These are phyloP conservation scores for Albophoma yamanashiensis DNA, from an alignment of 2,329 filamentous ascomycete species.

Conservation along the genomic window DNA sequence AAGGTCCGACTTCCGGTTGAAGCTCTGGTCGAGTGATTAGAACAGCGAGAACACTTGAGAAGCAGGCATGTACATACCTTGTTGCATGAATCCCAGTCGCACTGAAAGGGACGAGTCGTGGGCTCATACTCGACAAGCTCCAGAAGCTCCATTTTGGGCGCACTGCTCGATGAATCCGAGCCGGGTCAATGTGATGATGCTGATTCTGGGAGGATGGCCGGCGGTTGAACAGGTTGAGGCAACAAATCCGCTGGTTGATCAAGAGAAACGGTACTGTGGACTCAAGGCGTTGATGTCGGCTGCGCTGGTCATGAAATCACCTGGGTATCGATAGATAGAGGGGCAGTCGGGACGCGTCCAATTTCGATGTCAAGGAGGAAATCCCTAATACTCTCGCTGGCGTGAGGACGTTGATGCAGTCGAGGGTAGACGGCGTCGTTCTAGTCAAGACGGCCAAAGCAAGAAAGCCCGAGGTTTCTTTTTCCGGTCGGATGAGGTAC, in stretches of 20 bases:
- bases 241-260: neutral
- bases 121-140: conserved; percentile 56
- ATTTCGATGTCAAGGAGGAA: neutral
- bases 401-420: neutral
- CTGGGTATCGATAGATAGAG: neutral
- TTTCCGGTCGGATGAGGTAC: conserved; percentile 1
- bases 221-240: neutral
- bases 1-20: conserved; percentile 62
- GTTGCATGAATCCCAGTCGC: conserved; percentile 50
- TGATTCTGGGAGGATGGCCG: neutral
- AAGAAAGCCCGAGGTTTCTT: neutral
- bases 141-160: conserved; percentile 45
- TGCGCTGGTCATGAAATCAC: neutral
- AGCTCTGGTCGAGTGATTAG: conserved; percentile 37
- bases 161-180: neutral
- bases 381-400: neutral
- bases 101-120: conserved; percentile 51
- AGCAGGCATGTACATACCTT: conserved; percentile 37
- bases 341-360: neutral
- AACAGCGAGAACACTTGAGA: neutral
- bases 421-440: neutral
- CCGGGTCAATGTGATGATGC: neutral
- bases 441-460: neutral
- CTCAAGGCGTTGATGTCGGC: neutral
- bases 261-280: neutral